Conservation (phyloP, 306 rosid genomes). For the Corylus americana region DNA sequence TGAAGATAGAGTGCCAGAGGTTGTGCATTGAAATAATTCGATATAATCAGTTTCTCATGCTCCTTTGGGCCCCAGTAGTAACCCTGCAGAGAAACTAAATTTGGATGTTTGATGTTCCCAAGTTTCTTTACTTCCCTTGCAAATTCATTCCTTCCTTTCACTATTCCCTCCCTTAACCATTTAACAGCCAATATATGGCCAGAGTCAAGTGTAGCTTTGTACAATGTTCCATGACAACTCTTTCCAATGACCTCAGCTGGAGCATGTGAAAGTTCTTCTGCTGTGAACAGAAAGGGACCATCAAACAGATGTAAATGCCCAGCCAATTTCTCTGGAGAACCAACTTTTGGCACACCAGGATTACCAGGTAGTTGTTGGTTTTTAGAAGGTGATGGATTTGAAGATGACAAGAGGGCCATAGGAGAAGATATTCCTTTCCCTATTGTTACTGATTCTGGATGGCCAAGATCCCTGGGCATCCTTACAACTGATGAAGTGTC, state of each 20-base stretch:
- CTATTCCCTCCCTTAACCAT: constrained; percentile 76
- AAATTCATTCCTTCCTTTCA: constrained; percentile 78
- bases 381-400: constrained; percentile 60
- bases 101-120: constrained; percentile 73
- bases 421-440: constrained; percentile 54
- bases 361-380: constrained; percentile 45
- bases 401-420: constrained; percentile 54
- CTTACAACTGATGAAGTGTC: constrained; percentile 32
- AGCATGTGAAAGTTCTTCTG: constrained; percentile 75
- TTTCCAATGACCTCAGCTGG: constrained; percentile 69
- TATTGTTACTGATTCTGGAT: constrained; percentile 33
- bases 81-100: constrained; percentile 66
- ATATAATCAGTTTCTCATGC: constrained; percentile 67
- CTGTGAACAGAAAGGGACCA: constrained; percentile 58
- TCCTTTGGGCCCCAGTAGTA: constrained; percentile 74
- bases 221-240: constrained; percentile 82
- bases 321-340: constrained; percentile 60
- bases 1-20: constrained; percentile 70
- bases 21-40: constrained; percentile 59
- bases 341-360: constrained; percentile 37
- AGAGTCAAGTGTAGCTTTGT: constrained; percentile 68
- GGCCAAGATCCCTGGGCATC: constrained; percentile 32
- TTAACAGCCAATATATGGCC: constrained; percentile 69
- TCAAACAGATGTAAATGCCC: constrained; percentile 75
- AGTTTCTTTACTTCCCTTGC: constrained; percentile 78